These are phyloP conservation scores for Glycine tomentella DNA, from an alignment of 306 rosid species.

Conservation along the genomic window DNA sequence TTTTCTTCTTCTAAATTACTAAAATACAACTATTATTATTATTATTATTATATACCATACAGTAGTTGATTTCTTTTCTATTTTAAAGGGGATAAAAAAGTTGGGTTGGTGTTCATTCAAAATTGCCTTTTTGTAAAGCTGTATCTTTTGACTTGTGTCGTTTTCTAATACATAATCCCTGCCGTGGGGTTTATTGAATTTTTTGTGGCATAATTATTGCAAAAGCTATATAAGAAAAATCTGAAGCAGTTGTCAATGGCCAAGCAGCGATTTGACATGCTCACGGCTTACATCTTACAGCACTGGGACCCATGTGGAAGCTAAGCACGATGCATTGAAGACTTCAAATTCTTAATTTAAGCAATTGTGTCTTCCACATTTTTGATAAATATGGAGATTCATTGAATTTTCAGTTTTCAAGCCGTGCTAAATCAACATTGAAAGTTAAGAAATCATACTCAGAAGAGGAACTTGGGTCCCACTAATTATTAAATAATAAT, in stretches of 20 bases:
- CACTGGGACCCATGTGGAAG: neutral
- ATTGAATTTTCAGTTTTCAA: neutral
- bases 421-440: neutral
- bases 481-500: constrained; percentile 4
- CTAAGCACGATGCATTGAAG: neutral
- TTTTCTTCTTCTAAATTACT: neutral
- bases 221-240: constrained; percentile 52
- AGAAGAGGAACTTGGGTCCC: constrained; percentile 15
- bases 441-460: neutral
- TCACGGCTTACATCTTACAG: neutral
- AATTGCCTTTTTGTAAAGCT: constrained; percentile 45
- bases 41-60: neutral
- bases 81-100: constrained; percentile 23
- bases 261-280: constrained; percentile 35
- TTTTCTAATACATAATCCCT: constrained; percentile 50
- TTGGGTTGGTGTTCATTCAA: constrained; percentile 38
- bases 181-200: constrained; percentile 47
- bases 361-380: neutral
- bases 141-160: constrained; percentile 54
- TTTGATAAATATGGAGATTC: neutral
- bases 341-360: neutral
- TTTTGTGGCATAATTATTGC: constrained; percentile 51
- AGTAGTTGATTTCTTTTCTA: constrained; percentile 28
- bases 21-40: neutral
- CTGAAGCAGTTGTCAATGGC: constrained; percentile 29